Conservation (phyloP, 1,139 yeast species). For the Geotrichum europaeum region DNA sequence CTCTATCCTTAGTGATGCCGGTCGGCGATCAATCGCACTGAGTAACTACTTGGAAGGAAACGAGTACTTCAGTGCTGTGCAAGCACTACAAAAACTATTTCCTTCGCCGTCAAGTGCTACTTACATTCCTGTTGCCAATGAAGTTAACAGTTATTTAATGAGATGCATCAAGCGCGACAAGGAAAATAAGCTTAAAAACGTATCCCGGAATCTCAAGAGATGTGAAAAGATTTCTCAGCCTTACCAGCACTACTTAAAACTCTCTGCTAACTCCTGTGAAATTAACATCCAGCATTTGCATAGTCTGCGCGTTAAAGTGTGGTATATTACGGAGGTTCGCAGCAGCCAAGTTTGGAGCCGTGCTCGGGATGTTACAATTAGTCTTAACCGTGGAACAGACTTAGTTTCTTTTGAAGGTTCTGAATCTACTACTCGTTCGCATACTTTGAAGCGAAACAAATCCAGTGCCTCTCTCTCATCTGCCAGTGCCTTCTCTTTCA, state of each 20-base stretch:
- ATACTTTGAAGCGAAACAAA: constrained; percentile 14
- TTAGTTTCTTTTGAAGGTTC: background rate
- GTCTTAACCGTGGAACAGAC: constrained; percentile 17
- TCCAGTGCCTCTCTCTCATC: constrained; percentile 15
- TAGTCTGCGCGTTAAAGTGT: constrained; percentile 27
- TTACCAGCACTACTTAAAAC: constrained; percentile 23
- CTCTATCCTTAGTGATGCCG: constrained; percentile 23
- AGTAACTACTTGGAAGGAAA: constrained; percentile 26
- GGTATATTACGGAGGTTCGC: constrained; percentile 35
- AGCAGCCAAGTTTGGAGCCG: constrained; percentile 28
- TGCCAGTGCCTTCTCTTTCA: constrained; percentile 23
- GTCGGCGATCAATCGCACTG: constrained; percentile 23
- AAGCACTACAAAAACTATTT: constrained; percentile 23
- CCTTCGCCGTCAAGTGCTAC: constrained; percentile 21
- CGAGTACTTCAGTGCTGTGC: constrained; percentile 25
- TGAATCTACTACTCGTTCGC: background rate
- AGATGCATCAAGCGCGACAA: constrained; percentile 21
- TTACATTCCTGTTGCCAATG: constrained; percentile 20
- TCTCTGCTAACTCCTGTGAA: constrained; percentile 20
- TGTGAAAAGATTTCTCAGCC: constrained; percentile 25
- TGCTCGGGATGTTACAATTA: constrained; percentile 29
- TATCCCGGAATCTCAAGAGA: constrained; percentile 19
- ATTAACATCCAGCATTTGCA: constrained; percentile 18
- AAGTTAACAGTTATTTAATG: constrained; percentile 24
- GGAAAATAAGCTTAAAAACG: constrained; percentile 19